Percentiles rank a stretch among this genome's conserved stretches.
Evolutionary conservation across 768 basidiomycete species (phyloP).

Genomic region (Mycena rebaudengoi): DNA sequence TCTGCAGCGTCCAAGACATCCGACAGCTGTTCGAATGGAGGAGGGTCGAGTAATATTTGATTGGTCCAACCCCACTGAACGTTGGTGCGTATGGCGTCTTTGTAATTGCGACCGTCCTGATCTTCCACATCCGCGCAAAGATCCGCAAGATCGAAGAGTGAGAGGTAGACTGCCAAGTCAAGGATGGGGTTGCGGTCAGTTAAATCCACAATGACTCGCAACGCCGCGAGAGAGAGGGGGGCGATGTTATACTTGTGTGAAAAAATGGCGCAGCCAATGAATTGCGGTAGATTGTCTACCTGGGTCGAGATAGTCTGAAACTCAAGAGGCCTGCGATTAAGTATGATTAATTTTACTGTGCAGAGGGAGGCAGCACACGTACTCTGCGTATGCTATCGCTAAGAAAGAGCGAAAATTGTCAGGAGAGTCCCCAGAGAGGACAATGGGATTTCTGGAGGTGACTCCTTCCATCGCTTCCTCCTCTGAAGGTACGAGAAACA

Average conservation of each 20-base stretch:
- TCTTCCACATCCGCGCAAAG: not conserved
- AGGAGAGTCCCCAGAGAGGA: not conserved
- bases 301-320: not conserved
- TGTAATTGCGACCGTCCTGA: not conserved
- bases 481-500: not conserved
- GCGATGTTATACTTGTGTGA: not conserved
- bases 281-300: not conserved
- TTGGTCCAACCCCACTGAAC: not conserved
- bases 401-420: not conserved
- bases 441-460: not conserved
- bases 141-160: not conserved
- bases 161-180: not conserved
- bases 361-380: not conserved
- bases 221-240: not conserved
- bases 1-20: not conserved
- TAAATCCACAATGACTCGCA: not conserved
- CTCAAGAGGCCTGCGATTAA: not conserved
- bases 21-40: not conserved
- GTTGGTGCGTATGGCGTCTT: not conserved
- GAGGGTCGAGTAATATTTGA: not conserved
- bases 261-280: not conserved
- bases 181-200: not conserved
- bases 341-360: not conserved
- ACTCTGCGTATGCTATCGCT: not conserved
- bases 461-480: not conserved